Conservation (phyloP, 2,329 filamentous ascomycete genomes). For the Xylariaceae sp. region DNA sequence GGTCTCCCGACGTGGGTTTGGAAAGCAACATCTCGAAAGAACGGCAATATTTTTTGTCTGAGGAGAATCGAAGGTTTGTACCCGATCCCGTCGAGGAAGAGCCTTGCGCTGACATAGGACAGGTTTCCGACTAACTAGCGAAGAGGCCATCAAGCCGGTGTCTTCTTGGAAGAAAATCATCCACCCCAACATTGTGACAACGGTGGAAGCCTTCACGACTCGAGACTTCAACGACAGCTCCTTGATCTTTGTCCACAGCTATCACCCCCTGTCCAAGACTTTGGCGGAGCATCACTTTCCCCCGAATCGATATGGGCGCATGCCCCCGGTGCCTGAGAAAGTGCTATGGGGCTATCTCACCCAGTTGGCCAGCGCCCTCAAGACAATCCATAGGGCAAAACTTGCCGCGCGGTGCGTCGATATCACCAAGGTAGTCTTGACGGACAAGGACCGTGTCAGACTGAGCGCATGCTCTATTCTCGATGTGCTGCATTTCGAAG, state of each 20-base stretch:
- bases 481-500: conserved; percentile 81
- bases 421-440: conserved; percentile 80
- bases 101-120: conserved; percentile 6
- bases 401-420: conserved; percentile 83
- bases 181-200: conserved; percentile 73
- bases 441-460: conserved; percentile 82
- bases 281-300: conserved; percentile 72
- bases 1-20: conserved; percentile 92
- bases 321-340: conserved; percentile 55
- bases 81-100: background rate
- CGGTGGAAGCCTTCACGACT: conserved; percentile 90
- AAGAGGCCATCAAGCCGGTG: conserved; percentile 77
- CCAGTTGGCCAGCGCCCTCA: conserved; percentile 82
- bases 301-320: conserved; percentile 38
- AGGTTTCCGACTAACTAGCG: conserved; percentile 82
- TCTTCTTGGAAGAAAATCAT: conserved; percentile 84
- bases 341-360: conserved; percentile 87
- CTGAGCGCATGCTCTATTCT: conserved; percentile 82
- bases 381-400: conserved; percentile 72
- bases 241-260: conserved; percentile 87
- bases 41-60: conserved; percentile 80
- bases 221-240: conserved; percentile 91
- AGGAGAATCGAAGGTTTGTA: conserved; percentile 68
- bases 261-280: conserved; percentile 85
- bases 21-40: conserved; percentile 84